Base-by-base conservation (phyloP, 257 asterid species). In the Echites panduratus region DNA sequence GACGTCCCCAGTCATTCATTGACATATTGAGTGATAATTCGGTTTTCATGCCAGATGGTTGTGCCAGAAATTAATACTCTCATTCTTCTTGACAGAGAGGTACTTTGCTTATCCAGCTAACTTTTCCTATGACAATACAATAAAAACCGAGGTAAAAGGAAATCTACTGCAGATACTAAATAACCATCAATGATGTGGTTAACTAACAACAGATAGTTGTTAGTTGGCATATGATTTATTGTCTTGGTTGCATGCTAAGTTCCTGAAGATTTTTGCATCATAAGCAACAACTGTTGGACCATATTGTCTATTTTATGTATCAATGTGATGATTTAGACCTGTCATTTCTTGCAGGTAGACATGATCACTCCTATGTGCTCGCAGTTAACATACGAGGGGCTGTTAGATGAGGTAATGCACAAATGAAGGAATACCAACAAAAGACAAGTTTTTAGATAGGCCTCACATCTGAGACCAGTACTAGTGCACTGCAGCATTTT, bases 291-390 rank as follows among this genome's bases (percentile, higher is more conserved):
- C 69, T 17, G 19, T 5, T 8, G 69, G 20, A 64, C 24, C 5
- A 1, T 38, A 19, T 38, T 64, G 24, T 45, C 58, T 45, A 38
- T 16, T 65, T 40, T 32, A 32, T 57, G 40, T 58, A 17, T 49
- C 72, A 65, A 7, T 75, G 44, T 61, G 44, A 24, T 67, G 44
- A 73, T 74, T 69, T 50, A 73, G 68, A 71, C 70, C 73, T 29
- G 44, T 80, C 58, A 70, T 73, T 72, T 75, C 70, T 78, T 82
- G 88, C 87, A 92, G 99, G 99, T 92, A 74, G 99, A 95, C 83
- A 92, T 95, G 99, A 85, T 95, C 74, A 95, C 99, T 76, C 99
- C 99, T 53, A 87, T 95, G 99, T 90, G 97, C 80, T 72, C 98
- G 7, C 98, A 95, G 63, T 76, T 95, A 85, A 92, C 96, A 29